Base-by-base conservation (phyloP, 116 monocot species). In the Phalaenopsis hybrid region DNA sequence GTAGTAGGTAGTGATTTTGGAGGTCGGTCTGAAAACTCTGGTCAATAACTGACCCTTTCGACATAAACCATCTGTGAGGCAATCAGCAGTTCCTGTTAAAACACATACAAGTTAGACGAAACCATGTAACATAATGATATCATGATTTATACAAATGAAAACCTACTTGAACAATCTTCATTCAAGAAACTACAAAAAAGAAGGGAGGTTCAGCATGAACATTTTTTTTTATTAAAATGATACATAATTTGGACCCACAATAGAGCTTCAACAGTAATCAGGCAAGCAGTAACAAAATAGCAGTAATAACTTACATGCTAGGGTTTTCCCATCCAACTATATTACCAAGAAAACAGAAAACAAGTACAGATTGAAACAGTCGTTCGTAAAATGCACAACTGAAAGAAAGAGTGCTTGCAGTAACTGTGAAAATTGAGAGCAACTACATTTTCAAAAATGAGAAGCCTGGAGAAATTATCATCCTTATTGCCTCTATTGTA, bases 1-100 rank as follows among this genome's bases (percentile, higher is more conserved):
- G 74, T 4, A 45, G 73, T 79, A 21, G 79, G 73, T 46, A 73
- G 44, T 51, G 44, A 75, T 75, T 46, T 55, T 17, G 21, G 45
- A 75, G 21, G 44, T 46, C 11, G 3, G 50, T 52, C 37, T 34
- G 51, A 13, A 12, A 50, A 25, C 28, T 51, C 77, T 46, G 28
- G 18, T 51, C 17, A 17, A 77, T 44, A 51, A 20, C 3, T 1
- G 18, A 44, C 18, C n/a, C 45, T 75, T 45, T 46, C 18, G 46
- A 21, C 20, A 45, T 75, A 46, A 75, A 45, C n/a, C 45, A 46
- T 45, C 20, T 1, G 33, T 41, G 46, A 46, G 45, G 17, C 77
- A 21, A 18, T 44, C 13, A 51, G 28, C 5, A 51, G 51, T 49
- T 28, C 51, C 77, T 77, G 77, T 77, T 77, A 7, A 8, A 77